Conservation (phyloP, 306 rosid species). For the Ormosia semicastrata region DNA sequence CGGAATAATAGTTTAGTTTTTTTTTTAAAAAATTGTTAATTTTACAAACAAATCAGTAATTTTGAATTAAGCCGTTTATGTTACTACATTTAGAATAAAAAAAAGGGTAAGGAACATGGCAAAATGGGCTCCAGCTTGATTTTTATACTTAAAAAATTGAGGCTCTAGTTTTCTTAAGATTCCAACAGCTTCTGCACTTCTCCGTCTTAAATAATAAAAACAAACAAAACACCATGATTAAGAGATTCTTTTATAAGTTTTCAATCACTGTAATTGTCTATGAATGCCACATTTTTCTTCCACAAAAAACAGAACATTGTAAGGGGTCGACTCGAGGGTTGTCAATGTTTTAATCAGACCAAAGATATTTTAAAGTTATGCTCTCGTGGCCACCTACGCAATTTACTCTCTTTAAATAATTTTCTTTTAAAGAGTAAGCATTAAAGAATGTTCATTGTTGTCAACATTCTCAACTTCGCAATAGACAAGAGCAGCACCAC, state of each 20-base stretch:
- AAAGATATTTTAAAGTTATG: conserved; percentile 16
- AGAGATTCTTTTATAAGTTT: background rate
- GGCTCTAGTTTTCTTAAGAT: conserved; percentile 36
- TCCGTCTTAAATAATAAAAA: conserved; percentile 13
- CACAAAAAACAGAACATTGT: conserved; percentile 32
- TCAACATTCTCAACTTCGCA: conserved; percentile 12
- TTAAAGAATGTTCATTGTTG: conserved; percentile 7
- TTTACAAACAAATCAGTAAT: background rate
- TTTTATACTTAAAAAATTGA: background rate
- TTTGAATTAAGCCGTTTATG: too few relatives aligned
- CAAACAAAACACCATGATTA: conserved; percentile 24
- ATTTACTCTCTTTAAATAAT: background rate
- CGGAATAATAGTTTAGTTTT: background rate
- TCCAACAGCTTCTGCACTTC: conserved; percentile 28
- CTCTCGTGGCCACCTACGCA: conserved; percentile 38
- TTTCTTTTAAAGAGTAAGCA: background rate
- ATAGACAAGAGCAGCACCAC: conserved; percentile 2
- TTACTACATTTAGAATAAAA: background rate
- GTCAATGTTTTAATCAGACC: conserved; percentile 38
- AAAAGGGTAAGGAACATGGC: conserved; percentile 2
- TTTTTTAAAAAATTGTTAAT: background rate
- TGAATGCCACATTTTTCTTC: conserved; percentile 36
- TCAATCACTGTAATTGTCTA: conserved; percentile 37
- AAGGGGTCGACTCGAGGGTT: conserved; percentile 30
- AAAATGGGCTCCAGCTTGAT: conserved; percentile 24